These are phyloP conservation scores for Coemansia erecta DNA, from an alignment of 192 early-diverging fungal species.

Conservation along the genomic window DNA sequence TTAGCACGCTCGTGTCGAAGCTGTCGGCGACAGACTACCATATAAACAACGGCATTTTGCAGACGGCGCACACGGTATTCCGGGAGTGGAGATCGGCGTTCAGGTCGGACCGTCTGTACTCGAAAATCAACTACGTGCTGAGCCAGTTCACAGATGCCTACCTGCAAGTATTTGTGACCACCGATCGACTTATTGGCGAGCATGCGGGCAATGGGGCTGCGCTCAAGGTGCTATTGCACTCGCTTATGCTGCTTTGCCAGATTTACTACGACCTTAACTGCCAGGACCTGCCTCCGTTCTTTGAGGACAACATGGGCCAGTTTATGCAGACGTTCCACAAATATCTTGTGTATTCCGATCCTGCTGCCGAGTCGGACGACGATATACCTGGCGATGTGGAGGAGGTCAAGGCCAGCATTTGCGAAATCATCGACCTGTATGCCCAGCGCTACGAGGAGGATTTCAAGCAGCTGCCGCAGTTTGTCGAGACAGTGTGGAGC, in stretches of 20 bases:
- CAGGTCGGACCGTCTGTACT: constrained; percentile 74
- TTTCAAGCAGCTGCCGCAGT: constrained; percentile 74
- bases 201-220: constrained; percentile 62
- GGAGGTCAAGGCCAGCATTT: constrained; percentile 90
- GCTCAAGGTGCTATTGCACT: constrained; percentile 70
- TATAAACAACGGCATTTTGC: constrained; percentile 87
- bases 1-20: constrained; percentile 74
- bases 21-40: constrained; percentile 75
- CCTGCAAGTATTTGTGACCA: constrained; percentile 78
- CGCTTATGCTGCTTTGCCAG: constrained; percentile 74
- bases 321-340: constrained; percentile 86
- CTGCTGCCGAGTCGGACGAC: constrained; percentile 66
- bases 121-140: constrained; percentile 91
- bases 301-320: constrained; percentile 83
- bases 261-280: constrained; percentile 94
- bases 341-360: constrained; percentile 82
- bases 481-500: constrained; percentile 85
- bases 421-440: constrained; percentile 89
- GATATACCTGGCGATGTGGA: constrained; percentile 80
- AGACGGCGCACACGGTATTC: constrained; percentile 95
- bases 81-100: constrained; percentile 87
- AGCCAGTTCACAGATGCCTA: constrained; percentile 81
- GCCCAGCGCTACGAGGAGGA: constrained; percentile 89
- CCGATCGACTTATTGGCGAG: constrained; percentile 73
- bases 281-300: constrained; percentile 96